Base-by-base conservation (phyloP, 1,284 basidiomycete species). In the Naganishia cerealis region DNA sequence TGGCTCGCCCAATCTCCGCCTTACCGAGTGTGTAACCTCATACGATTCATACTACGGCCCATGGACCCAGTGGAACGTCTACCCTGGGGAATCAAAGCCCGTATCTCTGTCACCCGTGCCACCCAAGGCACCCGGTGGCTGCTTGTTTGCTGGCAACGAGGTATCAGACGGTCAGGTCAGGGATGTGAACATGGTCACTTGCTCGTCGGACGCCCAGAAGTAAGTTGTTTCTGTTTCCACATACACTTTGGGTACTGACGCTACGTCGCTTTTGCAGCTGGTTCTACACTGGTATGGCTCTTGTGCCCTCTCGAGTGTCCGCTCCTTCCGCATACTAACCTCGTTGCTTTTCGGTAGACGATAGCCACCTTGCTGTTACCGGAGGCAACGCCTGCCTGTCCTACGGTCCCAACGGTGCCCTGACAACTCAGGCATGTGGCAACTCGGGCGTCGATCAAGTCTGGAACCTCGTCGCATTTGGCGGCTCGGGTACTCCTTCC, bases 301-400 rank as follows among this genome's bases (percentile, higher is more conserved):
- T 33, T 33, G 29, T 6, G 29, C 29, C 3, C 29, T 33, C 29
- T 33, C 29, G 29, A 33, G 29, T 33, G 29, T 33, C 29, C 6
- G 29, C 6, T 33, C 29, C 29, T 33, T 33, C 29, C 29, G 29
- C 29, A 33, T 33, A 33, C 29, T 33, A 33, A 33, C 6, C 29
- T 3, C 6, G 6, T 33, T 33, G 2, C 29, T 33, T 6, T 33
- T 33, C 29, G 29, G 2, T 33, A 33, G 29, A 33, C 29, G 29
- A 33, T 33, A 33, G 6, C 29, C 29, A 33, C 29, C 29, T 33
- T 33, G 29, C 29, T n/a, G 55, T 71, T 67, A 59, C 55, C 4
- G 65, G 68, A 15, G 59, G 66, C 38, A 63, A 66, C 56, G 59
- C 62, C 36, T 71, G 70, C 39, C 53, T 69, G 29, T 61, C 63